These are phyloP conservation scores for Russula virescens DNA, from an alignment of 768 basidiomycete species.

Conservation along the genomic window DNA sequence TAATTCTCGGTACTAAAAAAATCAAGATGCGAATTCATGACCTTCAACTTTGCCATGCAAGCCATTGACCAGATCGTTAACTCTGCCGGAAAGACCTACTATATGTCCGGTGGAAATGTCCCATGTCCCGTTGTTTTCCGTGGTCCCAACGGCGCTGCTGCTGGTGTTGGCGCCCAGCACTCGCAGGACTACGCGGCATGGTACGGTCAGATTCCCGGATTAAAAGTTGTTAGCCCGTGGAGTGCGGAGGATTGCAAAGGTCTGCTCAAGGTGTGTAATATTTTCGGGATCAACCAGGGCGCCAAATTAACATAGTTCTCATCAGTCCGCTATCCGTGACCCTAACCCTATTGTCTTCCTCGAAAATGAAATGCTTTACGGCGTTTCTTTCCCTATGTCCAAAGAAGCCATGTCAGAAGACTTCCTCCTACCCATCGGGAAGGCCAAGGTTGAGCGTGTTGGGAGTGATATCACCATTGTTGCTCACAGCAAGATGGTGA, in stretches of 20 bases:
- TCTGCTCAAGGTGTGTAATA: conserved; percentile 71
- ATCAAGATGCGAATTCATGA: conserved; percentile 96
- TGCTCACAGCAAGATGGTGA: conserved; percentile 97
- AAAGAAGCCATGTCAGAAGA: conserved; percentile 91
- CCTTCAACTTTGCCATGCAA: conserved; percentile 99
- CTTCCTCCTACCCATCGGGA: conserved; percentile 94
- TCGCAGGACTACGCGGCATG: conserved; percentile 97
- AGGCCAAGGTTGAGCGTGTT: conserved; percentile 91
- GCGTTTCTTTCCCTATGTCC: conserved; percentile 95
- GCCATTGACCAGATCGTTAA: conserved; percentile 99
- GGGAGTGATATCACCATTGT: conserved; percentile 94
- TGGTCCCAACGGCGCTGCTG: conserved; percentile 96
- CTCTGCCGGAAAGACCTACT: conserved; percentile 99
- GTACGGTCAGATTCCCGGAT: conserved; percentile 89
- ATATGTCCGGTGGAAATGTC: conserved; percentile 99
- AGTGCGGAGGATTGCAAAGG: conserved; percentile 99
- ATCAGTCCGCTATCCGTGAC: conserved; percentile 90
- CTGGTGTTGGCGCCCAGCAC: conserved; percentile 96
- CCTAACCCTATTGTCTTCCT: conserved; percentile 98
- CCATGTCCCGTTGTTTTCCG: conserved; percentile 99
- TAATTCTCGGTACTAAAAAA: conserved; percentile 21
- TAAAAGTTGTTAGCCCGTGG: conserved; percentile 98
- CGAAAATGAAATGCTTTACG: conserved; percentile 99
- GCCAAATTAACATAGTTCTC: not conserved
- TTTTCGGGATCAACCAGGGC: not conserved